phyloP scores from a whole-genome alignment of 2,329 filamentous ascomycete genomes.

The Exophiala viscosa region DNA sequence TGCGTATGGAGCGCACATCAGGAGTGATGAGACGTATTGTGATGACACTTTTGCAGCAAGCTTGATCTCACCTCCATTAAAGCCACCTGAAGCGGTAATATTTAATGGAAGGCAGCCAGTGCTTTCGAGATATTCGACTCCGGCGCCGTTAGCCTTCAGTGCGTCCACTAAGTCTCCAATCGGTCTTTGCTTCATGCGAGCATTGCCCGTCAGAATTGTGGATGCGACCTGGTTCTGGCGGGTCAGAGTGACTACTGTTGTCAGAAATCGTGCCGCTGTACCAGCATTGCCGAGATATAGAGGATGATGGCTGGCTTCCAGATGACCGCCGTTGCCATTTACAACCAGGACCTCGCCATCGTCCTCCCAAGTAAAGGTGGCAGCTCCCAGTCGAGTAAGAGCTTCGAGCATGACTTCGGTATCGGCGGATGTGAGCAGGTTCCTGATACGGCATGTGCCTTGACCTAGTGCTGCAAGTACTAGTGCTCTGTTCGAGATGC shows the following conservation, averaged over 20 bases:
- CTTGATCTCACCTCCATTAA: slow-evolving; percentile 82
- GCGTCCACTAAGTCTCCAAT: slow-evolving; percentile 93
- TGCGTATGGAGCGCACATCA: slow-evolving; percentile 96
- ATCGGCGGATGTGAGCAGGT: slow-evolving; percentile 92
- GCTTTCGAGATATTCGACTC: slow-evolving; percentile 78
- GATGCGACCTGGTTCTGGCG: slow-evolving; percentile 59
- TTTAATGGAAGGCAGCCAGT: slow-evolving; percentile 78
- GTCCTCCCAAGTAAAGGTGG: slow-evolving; percentile 89
- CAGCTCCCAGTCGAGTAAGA: slow-evolving; percentile 77
- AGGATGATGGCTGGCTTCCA: slow-evolving; percentile 70
- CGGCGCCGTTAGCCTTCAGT: slow-evolving; percentile 78
- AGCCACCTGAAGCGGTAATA: slow-evolving; percentile 76
- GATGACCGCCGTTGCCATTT: slow-evolving; percentile 80
- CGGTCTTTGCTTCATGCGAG: slow-evolving; percentile 91
- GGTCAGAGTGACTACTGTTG: slow-evolving; percentile 83
- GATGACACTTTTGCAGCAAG: slow-evolving; percentile 93
- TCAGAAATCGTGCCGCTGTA: slow-evolving; percentile 91
- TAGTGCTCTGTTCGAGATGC: slow-evolving; percentile 91
- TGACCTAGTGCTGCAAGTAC: slow-evolving; percentile 87
- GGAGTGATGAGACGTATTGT: slow-evolving; percentile 95
- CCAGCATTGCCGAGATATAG: slow-evolving; percentile 95
- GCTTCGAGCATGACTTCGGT: slow-evolving; percentile 96
- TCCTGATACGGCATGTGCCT: slow-evolving; percentile 82
- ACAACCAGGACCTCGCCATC: slow-evolving; percentile 88
- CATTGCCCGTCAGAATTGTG: slow-evolving; percentile 86